These are phyloP conservation scores for Batkoa obscura DNA, from an alignment of 371 early-diverging fungal genomes.

Conservation along the genomic window DNA sequence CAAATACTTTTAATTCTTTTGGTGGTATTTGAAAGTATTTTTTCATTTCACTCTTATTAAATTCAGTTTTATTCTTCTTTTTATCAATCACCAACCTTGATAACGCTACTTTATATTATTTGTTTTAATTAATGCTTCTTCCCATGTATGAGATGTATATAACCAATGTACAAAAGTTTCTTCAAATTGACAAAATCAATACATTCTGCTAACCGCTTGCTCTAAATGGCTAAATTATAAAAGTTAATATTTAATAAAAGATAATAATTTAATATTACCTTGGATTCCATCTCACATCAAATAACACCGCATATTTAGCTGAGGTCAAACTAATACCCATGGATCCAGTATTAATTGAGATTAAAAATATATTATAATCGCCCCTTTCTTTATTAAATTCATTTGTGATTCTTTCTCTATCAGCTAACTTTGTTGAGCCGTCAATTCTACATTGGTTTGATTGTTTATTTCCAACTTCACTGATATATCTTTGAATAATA, in stretches of 20 bases:
- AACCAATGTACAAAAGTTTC: slow-evolving; percentile 59
- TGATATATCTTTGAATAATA: background rate
- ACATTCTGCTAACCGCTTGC: slow-evolving; percentile 67
- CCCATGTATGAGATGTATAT: slow-evolving; percentile 28
- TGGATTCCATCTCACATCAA: slow-evolving; percentile 95
- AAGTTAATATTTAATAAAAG: background rate
- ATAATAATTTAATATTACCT: too few relatives aligned
- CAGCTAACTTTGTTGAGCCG: background rate
- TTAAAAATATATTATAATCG: slow-evolving; percentile 33
- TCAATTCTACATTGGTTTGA: slow-evolving; percentile 18
- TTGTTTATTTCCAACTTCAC: slow-evolving; percentile 13
- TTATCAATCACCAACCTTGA: too few relatives aligned
- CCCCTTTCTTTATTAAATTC: slow-evolving; percentile 45
- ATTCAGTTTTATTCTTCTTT: too few relatives aligned
- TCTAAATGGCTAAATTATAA: slow-evolving; percentile 15
- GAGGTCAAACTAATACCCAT: slow-evolving; percentile 77
- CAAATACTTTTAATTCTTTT: too few relatives aligned
- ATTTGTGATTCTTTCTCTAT: slow-evolving; percentile 46
- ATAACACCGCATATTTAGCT: slow-evolving; percentile 74
- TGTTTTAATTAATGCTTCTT: slow-evolving; percentile 23
- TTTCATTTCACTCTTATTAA: too few relatives aligned
- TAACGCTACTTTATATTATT: slow-evolving; percentile 12
- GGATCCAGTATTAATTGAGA: slow-evolving; percentile 54
- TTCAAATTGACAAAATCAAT: slow-evolving; percentile 55
- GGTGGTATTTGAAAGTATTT: too few relatives aligned